phyloP scores from a whole-genome alignment of 345 rosid species.

The Moricandia arvensis region DNA sequence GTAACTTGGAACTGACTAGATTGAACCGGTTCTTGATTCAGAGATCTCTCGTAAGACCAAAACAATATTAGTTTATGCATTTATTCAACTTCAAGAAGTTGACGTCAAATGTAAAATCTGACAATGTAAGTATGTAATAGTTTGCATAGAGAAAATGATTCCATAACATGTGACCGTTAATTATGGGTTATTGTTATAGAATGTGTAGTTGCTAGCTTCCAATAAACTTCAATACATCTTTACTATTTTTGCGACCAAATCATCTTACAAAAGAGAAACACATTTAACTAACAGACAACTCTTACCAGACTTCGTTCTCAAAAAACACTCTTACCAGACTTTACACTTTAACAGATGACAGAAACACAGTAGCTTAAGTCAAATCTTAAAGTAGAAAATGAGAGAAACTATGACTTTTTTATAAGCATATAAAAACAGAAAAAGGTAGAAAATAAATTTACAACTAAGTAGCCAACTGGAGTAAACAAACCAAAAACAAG shows the following conservation, averaged over 20 bases:
- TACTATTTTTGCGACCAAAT: conserved; percentile 24
- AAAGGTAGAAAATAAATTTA: neutral
- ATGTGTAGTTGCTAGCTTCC: neutral
- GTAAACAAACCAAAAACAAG: conserved; percentile 7
- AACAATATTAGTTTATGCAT: conserved; percentile 4
- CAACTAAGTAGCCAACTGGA: neutral
- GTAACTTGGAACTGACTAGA: conserved; percentile 9
- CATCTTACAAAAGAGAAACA: conserved; percentile 4
- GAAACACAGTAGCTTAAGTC: conserved; percentile 18
- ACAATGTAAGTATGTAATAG: neutral
- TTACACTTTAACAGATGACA: conserved; percentile 25
- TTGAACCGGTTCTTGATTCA: conserved; percentile 18
- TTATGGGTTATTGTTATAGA: conserved; percentile 22
- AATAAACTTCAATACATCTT: conserved; percentile 4
- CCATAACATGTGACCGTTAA: conserved; percentile 21
- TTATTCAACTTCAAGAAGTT: conserved; percentile 1
- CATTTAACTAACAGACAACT: conserved; percentile 24
- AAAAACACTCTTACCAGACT: conserved; percentile 20
- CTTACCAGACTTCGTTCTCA: too few relatives aligned
- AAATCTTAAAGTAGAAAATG: conserved; percentile 25
- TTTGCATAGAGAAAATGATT: neutral
- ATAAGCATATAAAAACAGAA: conserved; percentile 4
- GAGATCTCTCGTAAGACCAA: conserved; percentile 37
- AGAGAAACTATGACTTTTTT: conserved; percentile 14
- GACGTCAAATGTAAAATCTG: neutral